Evolutionary conservation across 192 early-diverging fungal species (phyloP), one percentile per base, ranked within the genome.

Genomic region (Entomortierella chlamydospora): DNA sequence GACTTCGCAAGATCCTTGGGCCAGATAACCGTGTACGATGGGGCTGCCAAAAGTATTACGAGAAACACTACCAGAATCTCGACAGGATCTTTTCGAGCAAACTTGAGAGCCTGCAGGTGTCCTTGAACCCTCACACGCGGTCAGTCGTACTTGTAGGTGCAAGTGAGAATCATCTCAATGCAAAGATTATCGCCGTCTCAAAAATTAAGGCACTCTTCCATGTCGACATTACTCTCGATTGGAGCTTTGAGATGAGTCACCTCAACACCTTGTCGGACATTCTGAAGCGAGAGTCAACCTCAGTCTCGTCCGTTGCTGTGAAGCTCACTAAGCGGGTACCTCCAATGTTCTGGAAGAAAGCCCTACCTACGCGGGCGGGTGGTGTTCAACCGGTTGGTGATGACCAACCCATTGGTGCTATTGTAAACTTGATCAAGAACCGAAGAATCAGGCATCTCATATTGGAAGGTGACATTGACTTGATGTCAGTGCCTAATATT

Each of bases 381-480:
- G 61, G 68, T 12, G 47, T 58, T 0, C 61, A 64, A 0, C 5
- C 34, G 0, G 61, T 50, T 2, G 61, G 70, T 11, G 55, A 64
- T 0, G 56, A 64, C 0, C 74, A 64, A 37, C 74, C 66, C 53
- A 69, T 78, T 39, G 45, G 26, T 30, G 74, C 57, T 0, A 45
- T 78, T 29, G 0, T 78, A 26, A 64, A 49, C 28, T 25, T 78
- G 49, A 5, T 78, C 55, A 78, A 70, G 49, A 64, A 47, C 37
- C 23, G 30, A n/a, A 63, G 59, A 20, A 63, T 78, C n/a, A 63
- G 55, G 23, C 66, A 78, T 29, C 29, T 70, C 6, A 43, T 45
- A 15, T 45, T 78, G 22, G 74, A 78, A 47, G 74, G 74, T 12
- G 67, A 78, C 15, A 52, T 78, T 31, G 67, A 78, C 61, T 10